These are phyloP conservation scores for Crotalaria pallida DNA, from an alignment of 306 rosid species.

Conservation along the genomic window DNA sequence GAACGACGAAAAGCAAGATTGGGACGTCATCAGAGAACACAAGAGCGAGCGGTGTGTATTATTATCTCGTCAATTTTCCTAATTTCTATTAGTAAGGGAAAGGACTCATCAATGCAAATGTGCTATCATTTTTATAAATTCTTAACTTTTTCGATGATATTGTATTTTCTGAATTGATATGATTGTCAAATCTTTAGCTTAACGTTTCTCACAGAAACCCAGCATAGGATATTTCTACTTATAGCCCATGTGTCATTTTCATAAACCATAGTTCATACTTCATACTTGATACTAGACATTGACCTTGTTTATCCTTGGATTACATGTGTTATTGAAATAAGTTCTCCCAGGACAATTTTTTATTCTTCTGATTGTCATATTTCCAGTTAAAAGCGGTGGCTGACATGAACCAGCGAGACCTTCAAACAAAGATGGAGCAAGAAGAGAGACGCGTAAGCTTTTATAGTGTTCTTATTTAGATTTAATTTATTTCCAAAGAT, in stretches of 20 bases:
- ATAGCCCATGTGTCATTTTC: neutral
- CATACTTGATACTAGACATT: conserved; percentile 4
- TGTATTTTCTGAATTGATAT: neutral
- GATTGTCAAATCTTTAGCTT: neutral
- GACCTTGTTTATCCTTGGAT: neutral
- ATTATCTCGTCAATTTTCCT: conserved; percentile 10
- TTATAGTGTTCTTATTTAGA: conserved; percentile 12
- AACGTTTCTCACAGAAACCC: neutral
- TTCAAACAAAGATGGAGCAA: conserved; percentile 70
- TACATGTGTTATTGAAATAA: conserved; percentile 6
- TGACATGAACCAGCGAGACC: conserved; percentile 87
- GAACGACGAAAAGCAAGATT: conserved; percentile 81
- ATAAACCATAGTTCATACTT: conserved; percentile 17
- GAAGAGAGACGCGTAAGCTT: conserved; percentile 81
- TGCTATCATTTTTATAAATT: neutral
- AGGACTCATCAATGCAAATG: neutral
- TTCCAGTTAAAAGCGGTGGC: conserved; percentile 82
- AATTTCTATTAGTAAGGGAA: neutral
- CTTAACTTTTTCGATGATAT: neutral
- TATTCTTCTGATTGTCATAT: conserved; percentile 10
- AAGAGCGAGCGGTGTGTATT: conserved; percentile 70
- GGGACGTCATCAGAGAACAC: conserved; percentile 63
- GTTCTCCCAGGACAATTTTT: conserved; percentile 4
- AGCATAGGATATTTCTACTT: neutral
- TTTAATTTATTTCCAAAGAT: neutral